Evolutionary conservation across 352 stramenopile species (phyloP), one percentile per base, ranked within the genome.

Genomic region (Phytophthora ohioensis): DNA sequence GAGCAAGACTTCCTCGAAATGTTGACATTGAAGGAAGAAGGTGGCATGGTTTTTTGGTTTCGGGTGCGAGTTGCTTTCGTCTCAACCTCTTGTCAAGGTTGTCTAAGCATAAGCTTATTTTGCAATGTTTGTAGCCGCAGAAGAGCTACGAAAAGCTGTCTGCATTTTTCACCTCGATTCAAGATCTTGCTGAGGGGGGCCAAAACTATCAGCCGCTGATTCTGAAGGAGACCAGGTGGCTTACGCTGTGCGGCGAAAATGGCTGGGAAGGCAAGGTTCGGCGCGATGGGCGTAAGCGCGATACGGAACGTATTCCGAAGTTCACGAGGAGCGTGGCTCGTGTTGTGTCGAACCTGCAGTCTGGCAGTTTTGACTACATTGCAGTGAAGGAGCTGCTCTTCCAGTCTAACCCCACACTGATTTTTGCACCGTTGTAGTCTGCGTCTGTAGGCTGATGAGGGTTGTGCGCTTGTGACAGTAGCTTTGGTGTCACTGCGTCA

Each of bases 1-100:
- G 84, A 91, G 38, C 75, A 83, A 55, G 84, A 91, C 39, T 93
- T 93, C 57, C 70, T 92, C 10, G 82, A 93, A 71, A 83, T 93
- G 63, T 61, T 93, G 47, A 90, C 81, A 10, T 71, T 92, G 2
- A 92, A 92, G 53, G 85, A 93, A 64, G 85, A 93, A 55, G 78
- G 81, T 49, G 80, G 80, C 0, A 76, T 90, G 69, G 71, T 93
- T 10, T 91, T 90, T 54, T 93, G 85, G 85, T 93, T 93, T 51
- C 80, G 81, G 36, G 85, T 93, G 68, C 8, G 79, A 75, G 31
- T 7, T 36, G 21, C 11, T 38, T 54, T 46, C 13, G 5, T 21
- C 21, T 54, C n/a, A 27, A 27, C 21, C 21, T 2, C 21, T 27
- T 27, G 21, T 27, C 21, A 27, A 27, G 21, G 21, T 27, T 27